These are phyloP conservation scores for Diatrype stigma DNA, from an alignment of 2,329 filamentous ascomycete species.

Conservation along the genomic window DNA sequence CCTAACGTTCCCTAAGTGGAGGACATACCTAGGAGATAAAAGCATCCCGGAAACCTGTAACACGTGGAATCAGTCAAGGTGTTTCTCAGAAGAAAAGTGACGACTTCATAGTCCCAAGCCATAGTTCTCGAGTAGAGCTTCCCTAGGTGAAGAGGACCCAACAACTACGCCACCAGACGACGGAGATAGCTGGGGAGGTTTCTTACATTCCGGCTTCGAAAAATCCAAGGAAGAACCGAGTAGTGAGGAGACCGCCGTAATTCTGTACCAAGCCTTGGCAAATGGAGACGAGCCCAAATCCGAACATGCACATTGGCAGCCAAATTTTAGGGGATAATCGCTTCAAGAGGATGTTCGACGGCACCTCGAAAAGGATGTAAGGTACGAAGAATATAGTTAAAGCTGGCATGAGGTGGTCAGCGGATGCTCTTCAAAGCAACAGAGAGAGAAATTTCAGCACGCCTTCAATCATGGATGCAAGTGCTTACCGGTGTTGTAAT, in stretches of 20 bases:
- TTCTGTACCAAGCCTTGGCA: slow-evolving; percentile 74
- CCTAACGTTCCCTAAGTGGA: slow-evolving; percentile 45
- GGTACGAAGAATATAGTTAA: slow-evolving; percentile 80
- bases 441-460: not conserved
- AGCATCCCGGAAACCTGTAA: slow-evolving; percentile 60
- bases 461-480: slow-evolving; percentile 8
- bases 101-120: no score
- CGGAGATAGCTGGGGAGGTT: no score
- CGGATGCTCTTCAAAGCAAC: slow-evolving; percentile 1
- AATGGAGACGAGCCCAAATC: slow-evolving; percentile 72
- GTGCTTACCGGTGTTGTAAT: slow-evolving; percentile 62
- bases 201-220: not conserved
- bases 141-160: no score
- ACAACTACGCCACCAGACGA: no score
- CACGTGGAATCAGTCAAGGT: not conserved
- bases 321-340: slow-evolving; percentile 34
- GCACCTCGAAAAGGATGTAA: slow-evolving; percentile 69
- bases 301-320: slow-evolving; percentile 79
- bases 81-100: not conserved
- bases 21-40: slow-evolving; percentile 64
- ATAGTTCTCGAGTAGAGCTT: no score
- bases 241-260: slow-evolving; percentile 72
- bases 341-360: slow-evolving; percentile 70
- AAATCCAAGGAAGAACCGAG: slow-evolving; percentile 73
- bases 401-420: slow-evolving; percentile 26